phyloP scores from a whole-genome alignment of 768 basidiomycete species.

The Dioszegia crocea region DNA sequence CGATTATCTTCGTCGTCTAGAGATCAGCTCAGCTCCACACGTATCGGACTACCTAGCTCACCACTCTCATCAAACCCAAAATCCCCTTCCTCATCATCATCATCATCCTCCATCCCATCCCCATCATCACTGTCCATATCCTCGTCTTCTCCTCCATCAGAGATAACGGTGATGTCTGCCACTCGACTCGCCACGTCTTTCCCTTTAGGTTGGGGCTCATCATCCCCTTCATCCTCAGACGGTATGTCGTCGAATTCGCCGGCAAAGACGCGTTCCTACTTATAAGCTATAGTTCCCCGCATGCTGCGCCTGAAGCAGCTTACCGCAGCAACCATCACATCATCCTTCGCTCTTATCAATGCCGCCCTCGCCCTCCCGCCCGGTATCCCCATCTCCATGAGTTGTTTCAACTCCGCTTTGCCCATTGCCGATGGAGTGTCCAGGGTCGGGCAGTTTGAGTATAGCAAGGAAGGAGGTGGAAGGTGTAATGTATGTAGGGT shows the following conservation, averaged over 20 bases:
- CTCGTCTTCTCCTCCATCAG: not conserved
- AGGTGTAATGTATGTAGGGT: too few species aligned
- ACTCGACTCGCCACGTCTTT: not conserved
- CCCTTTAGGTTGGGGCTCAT: not conserved
- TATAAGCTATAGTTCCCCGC: not conserved
- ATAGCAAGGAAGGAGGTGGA: too few species aligned
- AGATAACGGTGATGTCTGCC: not conserved
- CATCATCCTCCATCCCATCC: not conserved
- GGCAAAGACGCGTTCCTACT: constrained; percentile 44
- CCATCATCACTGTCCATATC: not conserved
- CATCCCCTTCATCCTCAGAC: constrained; percentile 51
- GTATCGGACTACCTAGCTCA: constrained; percentile 45
- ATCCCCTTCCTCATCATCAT: constrained; percentile 50
- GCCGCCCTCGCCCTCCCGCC: constrained; percentile 76
- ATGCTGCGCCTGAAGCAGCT: not conserved
- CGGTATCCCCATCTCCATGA: constrained; percentile 65
- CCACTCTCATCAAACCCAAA: constrained; percentile 54
- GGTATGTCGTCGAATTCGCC: constrained; percentile 74
- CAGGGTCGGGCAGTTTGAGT: too few species aligned
- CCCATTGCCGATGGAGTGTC: constrained; percentile 10
- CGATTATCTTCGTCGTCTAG: constrained; percentile 49
- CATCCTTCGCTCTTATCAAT: constrained; percentile 65
- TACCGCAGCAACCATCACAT: constrained; percentile 90
- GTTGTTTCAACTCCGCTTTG: constrained; percentile 21
- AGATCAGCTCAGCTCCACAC: constrained; percentile 3